Base-by-base conservation (phyloP, 768 basidiomycete species). In the Suillus ampliporus region DNA sequence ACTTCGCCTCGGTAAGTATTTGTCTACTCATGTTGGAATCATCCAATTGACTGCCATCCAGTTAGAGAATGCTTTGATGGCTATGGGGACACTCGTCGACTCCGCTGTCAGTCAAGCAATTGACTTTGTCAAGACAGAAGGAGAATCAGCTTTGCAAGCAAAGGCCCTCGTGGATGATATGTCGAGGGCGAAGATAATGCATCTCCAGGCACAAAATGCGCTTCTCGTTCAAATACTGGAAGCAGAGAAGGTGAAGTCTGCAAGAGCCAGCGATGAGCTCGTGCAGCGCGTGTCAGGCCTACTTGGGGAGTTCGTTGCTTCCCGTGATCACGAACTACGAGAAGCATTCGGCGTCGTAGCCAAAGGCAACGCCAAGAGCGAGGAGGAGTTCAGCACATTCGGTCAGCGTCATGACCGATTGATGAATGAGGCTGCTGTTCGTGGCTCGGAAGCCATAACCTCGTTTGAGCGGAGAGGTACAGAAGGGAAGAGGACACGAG, bases 251-350 rank as follows among this genome's bases (percentile, higher is more conserved):
- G 71, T 73, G 15, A 89, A 86, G 63, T 84, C 89, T 0, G 86
- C 89, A 28, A 84, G 82, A 54, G 85, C 90, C 1, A 90, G 87
- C 62, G 86, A 88, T 46, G 89, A 91, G 44, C 74, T 97, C 14
- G 74, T 95, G n/a, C 83, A 89, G 46, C 89, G 88, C 43, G 82
- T 97, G 56, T 90, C 91, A 1, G 80, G 80, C 4, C 80, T 95
- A 66, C 77, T 97, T 2, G 86, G 84, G 13, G 88, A 85, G 31
- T 96, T 90, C 73, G 83, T 88, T 35, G 76, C 83, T 47, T 83
- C 88, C 52, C 85, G 91, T 34, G 90, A 95, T 70, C 79, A 81
- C 17, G 85, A 85, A 21, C 77, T 95, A 58, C 81, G 83, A 44
- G 84, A 86, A 31, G 83, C 86, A 2, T 80, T 92, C 57, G 77